phyloP scores from a whole-genome alignment of 139 green algal species.

The Chlorella vulgaris region DNA sequence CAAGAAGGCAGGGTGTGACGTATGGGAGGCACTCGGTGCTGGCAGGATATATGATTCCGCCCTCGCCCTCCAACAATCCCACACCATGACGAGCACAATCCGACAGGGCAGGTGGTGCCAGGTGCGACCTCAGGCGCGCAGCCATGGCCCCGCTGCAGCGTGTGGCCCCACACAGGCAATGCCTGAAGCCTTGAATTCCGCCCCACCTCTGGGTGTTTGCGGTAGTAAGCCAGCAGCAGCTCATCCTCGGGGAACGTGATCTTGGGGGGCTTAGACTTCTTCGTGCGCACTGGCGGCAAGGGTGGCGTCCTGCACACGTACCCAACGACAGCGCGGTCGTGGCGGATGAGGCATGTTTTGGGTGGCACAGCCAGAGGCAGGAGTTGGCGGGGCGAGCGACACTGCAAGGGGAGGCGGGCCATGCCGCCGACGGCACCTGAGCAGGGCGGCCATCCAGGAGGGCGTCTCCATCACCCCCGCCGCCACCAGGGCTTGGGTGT shows the following conservation, averaged over 20 bases:
- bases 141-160: background rate
- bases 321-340: too few relatives aligned
- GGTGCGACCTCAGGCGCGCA: background rate
- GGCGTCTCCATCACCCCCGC: slow-evolving; percentile 45
- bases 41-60: background rate
- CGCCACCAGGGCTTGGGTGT: slow-evolving; percentile 28
- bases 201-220: slow-evolving; percentile 40
- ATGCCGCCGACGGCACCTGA: slow-evolving; percentile 26
- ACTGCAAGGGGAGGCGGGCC: background rate
- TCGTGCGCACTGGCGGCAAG: background rate
- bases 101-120: too few relatives aligned
- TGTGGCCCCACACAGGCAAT: background rate
- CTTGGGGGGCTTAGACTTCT: slow-evolving; percentile 14
- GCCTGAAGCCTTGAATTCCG: background rate
- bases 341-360: background rate
- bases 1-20: background rate
- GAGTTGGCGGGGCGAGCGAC: background rate
- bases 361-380: background rate
- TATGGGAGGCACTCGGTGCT: background rate
- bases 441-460: slow-evolving; percentile 38
- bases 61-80: too few relatives aligned
- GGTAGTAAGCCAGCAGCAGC: slow-evolving; percentile 42
- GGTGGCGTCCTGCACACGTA: slow-evolving; percentile 35
- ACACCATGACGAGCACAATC: too few relatives aligned
- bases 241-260: slow-evolving; percentile 46